Conservation (phyloP, 768 basidiomycete genomes). For the Boletus sp. region DNA sequence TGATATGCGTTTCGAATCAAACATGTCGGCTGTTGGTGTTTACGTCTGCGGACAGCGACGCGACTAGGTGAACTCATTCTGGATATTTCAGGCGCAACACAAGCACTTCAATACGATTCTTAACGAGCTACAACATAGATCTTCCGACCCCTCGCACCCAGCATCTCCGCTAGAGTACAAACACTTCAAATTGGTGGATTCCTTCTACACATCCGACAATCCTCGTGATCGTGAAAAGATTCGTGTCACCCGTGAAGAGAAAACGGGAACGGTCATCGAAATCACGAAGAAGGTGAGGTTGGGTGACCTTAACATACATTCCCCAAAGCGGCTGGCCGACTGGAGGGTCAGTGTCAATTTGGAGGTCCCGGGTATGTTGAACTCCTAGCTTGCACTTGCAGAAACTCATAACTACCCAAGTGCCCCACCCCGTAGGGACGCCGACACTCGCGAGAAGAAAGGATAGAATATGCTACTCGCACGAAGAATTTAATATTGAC, state of each 20-base stretch:
- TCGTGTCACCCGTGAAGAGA: conserved; percentile 82
- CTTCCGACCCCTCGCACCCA: conserved; percentile 48
- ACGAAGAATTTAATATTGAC: conserved; percentile 92
- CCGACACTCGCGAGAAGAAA: conserved; percentile 67
- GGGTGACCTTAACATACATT: conserved; percentile 83
- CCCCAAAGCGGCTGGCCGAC: conserved; percentile 79
- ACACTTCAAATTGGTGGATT: conserved; percentile 77
- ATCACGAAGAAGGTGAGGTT: conserved; percentile 78
- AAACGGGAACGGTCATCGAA: conserved; percentile 58
- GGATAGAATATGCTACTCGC: conserved; percentile 88
- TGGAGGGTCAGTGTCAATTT: conserved; percentile 91
- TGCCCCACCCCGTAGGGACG: conserved; percentile 62
- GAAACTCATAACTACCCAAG: conserved; percentile 35
- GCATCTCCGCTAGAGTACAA: conserved; percentile 64
- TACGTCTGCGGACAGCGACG: conserved; percentile 1
- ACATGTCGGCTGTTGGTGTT: conserved; percentile 79
- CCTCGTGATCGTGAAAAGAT: conserved; percentile 51
- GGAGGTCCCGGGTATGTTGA: conserved; percentile 77
- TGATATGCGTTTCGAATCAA: conserved; percentile 81
- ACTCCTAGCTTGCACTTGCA: not conserved
- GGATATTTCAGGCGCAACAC: conserved; percentile 67
- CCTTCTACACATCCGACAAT: conserved; percentile 57
- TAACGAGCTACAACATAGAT: conserved; percentile 70
- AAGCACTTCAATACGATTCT: conserved; percentile 81
- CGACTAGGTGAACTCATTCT: conserved; percentile 10